Conservation (phyloP, 768 basidiomycete species). For the Tulasnella sp. region DNA sequence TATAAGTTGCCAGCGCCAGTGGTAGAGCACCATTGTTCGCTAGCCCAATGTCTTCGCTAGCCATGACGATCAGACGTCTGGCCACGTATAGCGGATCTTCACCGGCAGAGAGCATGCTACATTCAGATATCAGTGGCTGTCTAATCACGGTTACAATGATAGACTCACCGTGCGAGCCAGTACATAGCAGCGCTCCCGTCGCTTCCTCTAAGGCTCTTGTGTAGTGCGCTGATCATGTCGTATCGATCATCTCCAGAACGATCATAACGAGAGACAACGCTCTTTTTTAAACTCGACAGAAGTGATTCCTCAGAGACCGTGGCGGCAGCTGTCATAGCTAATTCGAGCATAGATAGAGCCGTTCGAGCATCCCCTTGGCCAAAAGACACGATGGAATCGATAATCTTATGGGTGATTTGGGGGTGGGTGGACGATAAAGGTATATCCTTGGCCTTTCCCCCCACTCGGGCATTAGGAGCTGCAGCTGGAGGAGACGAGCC, state of each 20-base stretch:
- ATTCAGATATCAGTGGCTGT: background rate
- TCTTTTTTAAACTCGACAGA: slow-evolving; percentile 46
- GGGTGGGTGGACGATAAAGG: background rate
- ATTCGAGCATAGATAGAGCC: slow-evolving; percentile 65
- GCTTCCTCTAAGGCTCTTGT: slow-evolving; percentile 71
- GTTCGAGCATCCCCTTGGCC: slow-evolving; percentile 64
- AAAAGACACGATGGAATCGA: slow-evolving; percentile 40
- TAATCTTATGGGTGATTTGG: slow-evolving; percentile 35
- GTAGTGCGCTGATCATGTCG: slow-evolving; percentile 75
- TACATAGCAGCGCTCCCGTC: slow-evolving; percentile 72
- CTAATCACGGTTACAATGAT: too few relatives aligned
- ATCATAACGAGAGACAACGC: slow-evolving; percentile 54
- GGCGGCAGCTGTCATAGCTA: slow-evolving; percentile 41
- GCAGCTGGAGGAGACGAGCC: background rate
- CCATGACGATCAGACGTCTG: slow-evolving; percentile 63
- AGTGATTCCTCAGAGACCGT: slow-evolving; percentile 38
- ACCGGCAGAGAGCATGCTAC: slow-evolving; percentile 61
- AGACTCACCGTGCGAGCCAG: slow-evolving; percentile 55
- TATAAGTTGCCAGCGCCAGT: slow-evolving; percentile 49
- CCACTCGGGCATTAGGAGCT: background rate
- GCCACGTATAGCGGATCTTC: slow-evolving; percentile 74
- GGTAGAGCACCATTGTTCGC: slow-evolving; percentile 70
- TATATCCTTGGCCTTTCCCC: too few relatives aligned
- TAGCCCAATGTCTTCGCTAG: slow-evolving; percentile 77
- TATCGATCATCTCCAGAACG: slow-evolving; percentile 64